phyloP scores from a whole-genome alignment of 345 rosid genomes.

The Eutrema yunnanense region DNA sequence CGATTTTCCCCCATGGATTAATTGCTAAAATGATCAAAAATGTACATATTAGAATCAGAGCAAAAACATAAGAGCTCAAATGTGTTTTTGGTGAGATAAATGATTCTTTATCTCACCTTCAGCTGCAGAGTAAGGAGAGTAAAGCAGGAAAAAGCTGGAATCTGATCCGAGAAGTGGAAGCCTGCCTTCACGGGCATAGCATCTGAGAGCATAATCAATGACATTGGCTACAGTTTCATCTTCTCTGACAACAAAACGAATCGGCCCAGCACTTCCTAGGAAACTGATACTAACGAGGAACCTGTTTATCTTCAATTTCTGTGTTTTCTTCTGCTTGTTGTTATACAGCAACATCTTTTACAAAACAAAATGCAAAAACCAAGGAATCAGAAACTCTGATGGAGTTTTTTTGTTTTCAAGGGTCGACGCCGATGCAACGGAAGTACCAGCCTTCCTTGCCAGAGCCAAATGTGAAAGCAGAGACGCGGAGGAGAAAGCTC shows the following conservation, averaged over 20 bases:
- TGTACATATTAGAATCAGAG: neutral
- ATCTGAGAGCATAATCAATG: slow-evolving; percentile 65
- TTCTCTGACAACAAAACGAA: slow-evolving; percentile 83
- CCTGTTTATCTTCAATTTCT: slow-evolving; percentile 46
- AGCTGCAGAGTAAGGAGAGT: slow-evolving; percentile 49
- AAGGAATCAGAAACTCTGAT: neutral
- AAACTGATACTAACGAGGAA: slow-evolving; percentile 65
- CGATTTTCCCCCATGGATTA: slow-evolving; percentile 70
- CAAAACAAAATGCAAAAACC: neutral
- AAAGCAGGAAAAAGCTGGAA: slow-evolving; percentile 63
- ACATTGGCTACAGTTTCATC: slow-evolving; percentile 63
- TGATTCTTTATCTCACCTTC: slow-evolving; percentile 14
- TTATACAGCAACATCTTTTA: slow-evolving; percentile 48
- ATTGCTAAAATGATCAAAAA: slow-evolving; percentile 36
- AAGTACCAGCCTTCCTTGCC: slow-evolving; percentile 95
- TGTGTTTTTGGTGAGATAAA: neutral
- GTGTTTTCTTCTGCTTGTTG: slow-evolving; percentile 73
- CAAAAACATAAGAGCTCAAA: neutral
- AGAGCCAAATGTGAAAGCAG: slow-evolving; percentile 69
- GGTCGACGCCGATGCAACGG: slow-evolving; percentile 92
- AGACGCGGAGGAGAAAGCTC: slow-evolving; percentile 45
- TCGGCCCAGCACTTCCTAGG: slow-evolving; percentile 87
- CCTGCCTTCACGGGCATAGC: slow-evolving; percentile 79
- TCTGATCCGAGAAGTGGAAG: slow-evolving; percentile 77
- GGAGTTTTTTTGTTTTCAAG: slow-evolving; percentile 26